Evolutionary conservation across 169 alveolate species (phyloP).

Genomic region (Plasmodium berghei): DNA sequence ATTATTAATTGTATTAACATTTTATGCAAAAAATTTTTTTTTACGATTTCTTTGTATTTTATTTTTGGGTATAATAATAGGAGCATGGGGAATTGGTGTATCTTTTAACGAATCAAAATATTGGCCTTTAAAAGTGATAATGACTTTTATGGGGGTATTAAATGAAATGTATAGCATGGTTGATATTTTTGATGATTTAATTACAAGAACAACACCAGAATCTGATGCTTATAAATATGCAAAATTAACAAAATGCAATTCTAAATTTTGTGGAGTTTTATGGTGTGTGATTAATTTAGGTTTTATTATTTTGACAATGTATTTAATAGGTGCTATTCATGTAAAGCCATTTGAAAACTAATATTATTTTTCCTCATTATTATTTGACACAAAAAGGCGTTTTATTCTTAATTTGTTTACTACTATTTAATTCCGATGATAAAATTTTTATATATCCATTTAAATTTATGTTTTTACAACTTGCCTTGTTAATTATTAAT

Average conservation of each 20-base stretch:
- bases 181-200: slow-evolving; percentile 81
- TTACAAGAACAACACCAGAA: slow-evolving; percentile 79
- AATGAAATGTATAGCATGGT: slow-evolving; percentile 80
- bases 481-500: too few relatives aligned
- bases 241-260: slow-evolving; percentile 78
- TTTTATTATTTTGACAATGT: slow-evolving; percentile 70
- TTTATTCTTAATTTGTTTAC: neutral
- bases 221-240: slow-evolving; percentile 85
- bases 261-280: slow-evolving; percentile 81
- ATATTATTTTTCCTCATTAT: neutral
- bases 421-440: neutral
- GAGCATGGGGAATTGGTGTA: slow-evolving; percentile 73
- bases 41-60: slow-evolving; percentile 77
- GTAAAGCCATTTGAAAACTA: slow-evolving; percentile 45
- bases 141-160: slow-evolving; percentile 81
- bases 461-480: too few relatives aligned
- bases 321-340: slow-evolving; percentile 79
- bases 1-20: slow-evolving; percentile 77
- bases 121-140: slow-evolving; percentile 81
- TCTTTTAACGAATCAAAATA: slow-evolving; percentile 75
- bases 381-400: neutral
- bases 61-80: slow-evolving; percentile 68
- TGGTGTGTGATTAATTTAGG: slow-evolving; percentile 78
- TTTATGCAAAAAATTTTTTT: slow-evolving; percentile 79
- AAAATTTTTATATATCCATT: too few relatives aligned